Evolutionary conservation across 352 stramenopile species (phyloP).

Genomic region (Pelagophyceae sp.): DNA sequence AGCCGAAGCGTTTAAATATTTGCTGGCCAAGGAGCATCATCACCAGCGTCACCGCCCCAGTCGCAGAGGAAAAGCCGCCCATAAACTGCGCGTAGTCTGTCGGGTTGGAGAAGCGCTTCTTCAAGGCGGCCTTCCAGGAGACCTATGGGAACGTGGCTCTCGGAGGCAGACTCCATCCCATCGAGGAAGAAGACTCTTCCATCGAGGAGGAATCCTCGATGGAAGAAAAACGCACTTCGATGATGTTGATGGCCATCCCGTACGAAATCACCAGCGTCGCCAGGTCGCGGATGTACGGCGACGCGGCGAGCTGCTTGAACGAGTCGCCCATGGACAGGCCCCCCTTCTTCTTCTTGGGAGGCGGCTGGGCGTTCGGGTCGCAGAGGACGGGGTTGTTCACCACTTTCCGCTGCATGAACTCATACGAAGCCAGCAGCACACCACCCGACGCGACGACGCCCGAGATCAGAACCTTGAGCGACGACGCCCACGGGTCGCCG

Average conservation of each 20-base stretch:
- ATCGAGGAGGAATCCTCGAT: no score
- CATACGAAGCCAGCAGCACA: slow-evolving; percentile 46
- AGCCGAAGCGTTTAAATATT: slow-evolving; percentile 72
- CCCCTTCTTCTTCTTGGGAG: slow-evolving; percentile 49
- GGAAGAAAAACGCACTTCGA: no score
- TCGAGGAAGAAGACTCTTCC: slow-evolving; percentile 14
- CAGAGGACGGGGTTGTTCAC: slow-evolving; percentile 47
- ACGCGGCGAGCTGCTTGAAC: slow-evolving; percentile 61
- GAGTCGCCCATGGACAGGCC: slow-evolving; percentile 62
- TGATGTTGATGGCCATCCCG: slow-evolving; percentile 78
- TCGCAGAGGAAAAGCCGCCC: slow-evolving; percentile 38
- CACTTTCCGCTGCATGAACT: slow-evolving; percentile 55
- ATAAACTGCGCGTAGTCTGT: slow-evolving; percentile 61
- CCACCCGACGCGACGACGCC: slow-evolving; percentile 46
- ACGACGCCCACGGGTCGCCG: slow-evolving; percentile 63
- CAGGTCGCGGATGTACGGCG: slow-evolving; percentile 65
- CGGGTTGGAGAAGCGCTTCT: slow-evolving; percentile 64
- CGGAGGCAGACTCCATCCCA: not conserved
- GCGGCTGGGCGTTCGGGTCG: slow-evolving; percentile 39
- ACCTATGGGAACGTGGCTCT: no score
- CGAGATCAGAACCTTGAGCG: slow-evolving; percentile 64
- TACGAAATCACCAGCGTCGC: slow-evolving; percentile 68
- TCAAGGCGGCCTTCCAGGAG: slow-evolving; percentile 74
- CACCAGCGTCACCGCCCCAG: slow-evolving; percentile 56
- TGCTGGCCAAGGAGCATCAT: slow-evolving; percentile 70